Base-by-base conservation (phyloP, 192 early-diverging fungal genomes). In the Coemansia sp. region DNA sequence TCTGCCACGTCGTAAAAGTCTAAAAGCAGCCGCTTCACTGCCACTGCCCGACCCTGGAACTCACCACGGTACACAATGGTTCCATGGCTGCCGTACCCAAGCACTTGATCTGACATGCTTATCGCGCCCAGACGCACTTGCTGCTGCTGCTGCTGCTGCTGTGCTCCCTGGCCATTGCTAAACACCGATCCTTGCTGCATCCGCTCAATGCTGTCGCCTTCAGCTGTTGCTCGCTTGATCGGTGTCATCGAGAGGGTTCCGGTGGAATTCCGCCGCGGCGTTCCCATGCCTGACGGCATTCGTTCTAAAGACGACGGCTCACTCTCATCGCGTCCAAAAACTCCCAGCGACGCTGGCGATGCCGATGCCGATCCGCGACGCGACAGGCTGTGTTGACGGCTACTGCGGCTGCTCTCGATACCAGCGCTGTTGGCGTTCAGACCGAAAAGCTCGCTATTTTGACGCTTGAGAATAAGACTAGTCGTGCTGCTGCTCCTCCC, bases 1-100 rank as follows among this genome's bases (percentile, higher is more conserved):
- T 91, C 87, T 1, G 96, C 97, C 6, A 98, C 90, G 41, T 95
- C 93, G 76, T 99, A 97, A 86, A 98, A 98, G 73, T 98, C 97
- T 36, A 93, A 71, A 60, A 99, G 76, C 33, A 99, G 76, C 18
- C 96, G 86, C 75, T 99, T 99, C 49, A 99, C 90, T 0, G 97
- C 97, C 12, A 98, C 96, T 6, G 89, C 80, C 11, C 95, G 87
- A 21, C 93, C 93, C 75, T 97, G 93, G 76, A 97, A 98, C 10
- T 77, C 85, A n/a, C 96, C 97, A 51, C 91, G 90, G 72, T 93
- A 97, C 41, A 99, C 97, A 10, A 98, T 90, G 0, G 98, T 99
- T 18, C 98, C 98, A 74, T 98, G 95, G 60, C 92, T 93, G 65
- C 98, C 98, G 72, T 95, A 93, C 6, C 96, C 95, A 69, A 90